Conservation (phyloP, 2,329 filamentous ascomycete species). For the Cladophialophora chaetospira region DNA sequence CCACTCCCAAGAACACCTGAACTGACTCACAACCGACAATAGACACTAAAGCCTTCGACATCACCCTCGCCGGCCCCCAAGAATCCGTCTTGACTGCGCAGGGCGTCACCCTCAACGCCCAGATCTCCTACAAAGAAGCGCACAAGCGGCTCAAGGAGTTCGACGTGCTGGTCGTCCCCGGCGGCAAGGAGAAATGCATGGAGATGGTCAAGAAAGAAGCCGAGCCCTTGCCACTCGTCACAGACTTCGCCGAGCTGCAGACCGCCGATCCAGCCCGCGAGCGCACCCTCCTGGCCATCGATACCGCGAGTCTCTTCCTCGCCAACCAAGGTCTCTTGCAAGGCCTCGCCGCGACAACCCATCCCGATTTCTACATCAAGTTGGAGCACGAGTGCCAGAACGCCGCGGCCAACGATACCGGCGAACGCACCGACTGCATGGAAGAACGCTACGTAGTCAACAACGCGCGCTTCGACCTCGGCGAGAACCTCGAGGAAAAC, state of each 20-base stretch:
- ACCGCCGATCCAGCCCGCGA: slow-evolving; percentile 76
- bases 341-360: slow-evolving; percentile 78
- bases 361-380: slow-evolving; percentile 76
- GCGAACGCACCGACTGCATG: slow-evolving; percentile 78
- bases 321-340: slow-evolving; percentile 75
- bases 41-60: slow-evolving; percentile 58
- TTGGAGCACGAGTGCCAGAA: slow-evolving; percentile 81
- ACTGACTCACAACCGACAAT: slow-evolving; percentile 31
- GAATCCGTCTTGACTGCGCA: slow-evolving; percentile 57
- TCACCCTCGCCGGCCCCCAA: slow-evolving; percentile 52
- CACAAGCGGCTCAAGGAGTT: slow-evolving; percentile 72
- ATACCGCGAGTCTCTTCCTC: slow-evolving; percentile 76
- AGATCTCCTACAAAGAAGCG: slow-evolving; percentile 78
- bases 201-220: slow-evolving; percentile 61
- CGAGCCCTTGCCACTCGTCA: slow-evolving; percentile 72
- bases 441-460: slow-evolving; percentile 85
- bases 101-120: slow-evolving; percentile 70
- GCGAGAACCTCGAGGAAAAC: slow-evolving; percentile 76
- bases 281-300: slow-evolving; percentile 78
- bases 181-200: slow-evolving; percentile 58
- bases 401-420: slow-evolving; percentile 67
- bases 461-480: slow-evolving; percentile 82
- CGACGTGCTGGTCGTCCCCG: slow-evolving; percentile 76
- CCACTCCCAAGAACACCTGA: not conserved
- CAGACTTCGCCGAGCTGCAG: slow-evolving; percentile 76